Evolutionary conservation across 805 yeast genomes (phyloP), one percentile per base, ranked within the genome.

Genomic region (Lipomyces chichibuensis): DNA sequence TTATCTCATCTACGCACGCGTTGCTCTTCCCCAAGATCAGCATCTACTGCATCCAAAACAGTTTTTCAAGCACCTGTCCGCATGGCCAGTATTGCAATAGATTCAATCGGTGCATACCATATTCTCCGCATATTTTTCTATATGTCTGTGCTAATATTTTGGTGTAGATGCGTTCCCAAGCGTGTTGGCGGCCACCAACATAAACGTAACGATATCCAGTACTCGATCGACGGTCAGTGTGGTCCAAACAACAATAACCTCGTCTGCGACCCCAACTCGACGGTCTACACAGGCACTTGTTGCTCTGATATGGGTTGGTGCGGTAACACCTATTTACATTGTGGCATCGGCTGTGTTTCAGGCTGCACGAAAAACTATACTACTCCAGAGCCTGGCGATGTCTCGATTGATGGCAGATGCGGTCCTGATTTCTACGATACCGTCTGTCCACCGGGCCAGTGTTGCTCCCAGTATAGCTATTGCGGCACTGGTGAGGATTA

Each of bases 391-490:
- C 17, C 59, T 32, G 59, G 58, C 8, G 49, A 3, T 14, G 53
- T 60, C 32, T 60, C 70, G 32, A 51, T 55, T n/a, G 66, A 67
- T 20, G 70, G 70, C n/a, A 59, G 59, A 4, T 67, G 70, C 37
- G 70, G 70, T 3, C 33, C 66, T 14, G 33, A 29, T 4, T 32
- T 32, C 35, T 69, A 64, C n/a, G 63, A 33, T 17, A 62, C 63
- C 25, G 63, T 56, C 35, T 66, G 70, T 55, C 39, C 59, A 2
- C 49, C 29, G 4, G 70, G 68, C 13, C 39, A 46, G n/a, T 66
- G 69, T 53, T 66, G 69, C 43, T 66, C 69, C 13, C 59, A 63
- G 49, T 60, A 64, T n/a, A 64, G 67, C 17, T 63, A 66, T n/a
- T 66, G 69, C 35, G 69, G 69, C 25, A 27, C n/a, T 14, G 39